Evolutionary conservation across 305 asterid genomes (phyloP), one percentile per base, ranked within the genome.

Genomic region (Fraxinus platypoda): DNA sequence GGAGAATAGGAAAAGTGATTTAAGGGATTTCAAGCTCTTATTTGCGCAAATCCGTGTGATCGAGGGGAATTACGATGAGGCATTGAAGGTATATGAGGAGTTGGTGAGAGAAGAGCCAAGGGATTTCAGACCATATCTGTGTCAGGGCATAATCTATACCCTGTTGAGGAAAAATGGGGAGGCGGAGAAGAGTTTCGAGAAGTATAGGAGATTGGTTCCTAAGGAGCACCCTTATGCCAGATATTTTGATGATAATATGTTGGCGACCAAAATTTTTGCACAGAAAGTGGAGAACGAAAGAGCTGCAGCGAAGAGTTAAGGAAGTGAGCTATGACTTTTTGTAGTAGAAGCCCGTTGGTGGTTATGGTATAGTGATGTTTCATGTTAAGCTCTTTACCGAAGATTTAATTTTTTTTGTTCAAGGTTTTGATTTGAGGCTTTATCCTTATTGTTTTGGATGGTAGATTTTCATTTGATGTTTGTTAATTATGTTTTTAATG

Each of bases 51-150:
- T 95, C 84, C 85, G 86, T 76, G 99, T 94, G 17, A 87, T 94
- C 0, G 85, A 93, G 82, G 90, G 94, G 81, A 86, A 86, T 3
- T 93, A 90, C 15, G 90, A 89, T 0, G 93, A 89, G 33, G 95
- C 99, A 0, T 81, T 95, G 90, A 88, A 81, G 68, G 77, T 88
- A 76, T 95, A 95, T 82, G 83, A 88, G 74, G 94, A 92, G 35
- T 85, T 95, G 80, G 94, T 91, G 43, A 92, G 87, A 87, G 97
- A 95, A 81, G 99, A 95, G 83, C 99, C 97, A 0, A 90, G 94
- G 84, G 98, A 95, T 84, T 95, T 94, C 26, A 90, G 98, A 89
- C 99, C 98, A 0, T 95, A 93, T 70, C 75, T 95, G 49, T 95
- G 97, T 80, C 97, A 93, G 86, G 99, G 97, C 21, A 92, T 93